These are phyloP conservation scores for Cladorrhinum sp. DNA, from an alignment of 2,329 filamentous ascomycete species.

Conservation along the genomic window DNA sequence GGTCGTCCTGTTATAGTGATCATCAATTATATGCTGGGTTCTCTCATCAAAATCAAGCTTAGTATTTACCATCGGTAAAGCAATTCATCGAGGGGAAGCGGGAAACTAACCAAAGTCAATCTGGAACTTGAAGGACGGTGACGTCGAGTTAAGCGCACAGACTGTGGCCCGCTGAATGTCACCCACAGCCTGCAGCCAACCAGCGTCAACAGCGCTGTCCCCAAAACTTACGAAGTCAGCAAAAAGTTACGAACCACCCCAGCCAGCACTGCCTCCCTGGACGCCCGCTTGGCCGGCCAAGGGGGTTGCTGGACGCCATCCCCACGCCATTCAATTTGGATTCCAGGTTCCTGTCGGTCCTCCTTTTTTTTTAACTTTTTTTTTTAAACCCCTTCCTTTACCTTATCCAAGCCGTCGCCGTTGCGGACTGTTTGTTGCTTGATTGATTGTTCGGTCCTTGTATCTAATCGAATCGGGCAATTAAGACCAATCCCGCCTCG, in stretches of 20 bases:
- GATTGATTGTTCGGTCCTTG: neutral
- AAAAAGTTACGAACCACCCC: neutral
- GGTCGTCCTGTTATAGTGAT: neutral
- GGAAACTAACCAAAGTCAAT: neutral
- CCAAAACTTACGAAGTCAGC: neutral
- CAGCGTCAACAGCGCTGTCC: neutral
- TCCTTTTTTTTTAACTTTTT: neutral
- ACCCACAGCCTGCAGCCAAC: constrained; percentile 7
- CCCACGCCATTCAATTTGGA: neutral
- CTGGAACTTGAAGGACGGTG: neutral
- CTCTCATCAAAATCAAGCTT: neutral
- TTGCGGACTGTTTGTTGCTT: neutral
- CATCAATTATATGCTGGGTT: neutral
- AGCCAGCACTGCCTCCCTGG: neutral
- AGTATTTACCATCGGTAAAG: neutral
- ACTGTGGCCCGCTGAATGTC: neutral
- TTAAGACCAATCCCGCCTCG: too few relatives aligned
- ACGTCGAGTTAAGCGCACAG: constrained; percentile 4
- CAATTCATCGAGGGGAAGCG: neutral
- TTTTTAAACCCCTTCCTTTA: neutral
- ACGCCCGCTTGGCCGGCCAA: neutral
- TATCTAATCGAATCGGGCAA: neutral
- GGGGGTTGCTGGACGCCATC: neutral
- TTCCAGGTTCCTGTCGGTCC: neutral
- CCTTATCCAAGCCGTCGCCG: neutral